phyloP scores from a whole-genome alignment of 441 rosid genomes.

The Gossypium lobatum region DNA sequence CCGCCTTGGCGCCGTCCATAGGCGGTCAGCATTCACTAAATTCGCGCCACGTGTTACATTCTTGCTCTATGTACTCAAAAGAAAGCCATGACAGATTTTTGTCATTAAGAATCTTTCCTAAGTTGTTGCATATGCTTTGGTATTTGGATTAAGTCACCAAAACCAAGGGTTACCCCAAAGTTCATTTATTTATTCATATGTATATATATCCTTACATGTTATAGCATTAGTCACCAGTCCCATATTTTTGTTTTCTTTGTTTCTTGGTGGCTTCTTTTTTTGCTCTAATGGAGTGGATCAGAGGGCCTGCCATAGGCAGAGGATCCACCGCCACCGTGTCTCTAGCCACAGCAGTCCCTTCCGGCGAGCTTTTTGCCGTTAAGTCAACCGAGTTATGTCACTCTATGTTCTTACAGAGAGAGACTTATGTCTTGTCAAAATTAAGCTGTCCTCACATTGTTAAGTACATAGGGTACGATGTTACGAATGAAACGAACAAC shows the following conservation, averaged over 20 bases:
- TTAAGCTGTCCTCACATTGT: slow-evolving; percentile 57
- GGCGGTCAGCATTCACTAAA: slow-evolving; percentile 25
- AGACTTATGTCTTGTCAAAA: slow-evolving; percentile 42
- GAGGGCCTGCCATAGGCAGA: slow-evolving; percentile 77
- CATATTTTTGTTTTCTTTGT: neutral
- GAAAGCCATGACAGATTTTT: neutral
- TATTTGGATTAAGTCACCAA: slow-evolving; percentile 10
- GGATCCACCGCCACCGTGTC: slow-evolving; percentile 87
- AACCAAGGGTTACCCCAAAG: slow-evolving; percentile 16
- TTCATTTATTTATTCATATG: slow-evolving; percentile 20
- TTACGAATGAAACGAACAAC: slow-evolving; percentile 32
- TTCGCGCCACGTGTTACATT: slow-evolving; percentile 28
- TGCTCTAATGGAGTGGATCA: slow-evolving; percentile 57
- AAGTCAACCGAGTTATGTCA: slow-evolving; percentile 55
- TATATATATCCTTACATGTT: neutral
- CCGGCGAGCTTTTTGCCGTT: slow-evolving; percentile 58
- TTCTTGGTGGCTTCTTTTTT: neutral
- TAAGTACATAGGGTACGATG: slow-evolving; percentile 46
- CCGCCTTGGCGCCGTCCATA: slow-evolving; percentile 32
- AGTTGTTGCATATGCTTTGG: slow-evolving; percentile 9
- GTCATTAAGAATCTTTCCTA: slow-evolving; percentile 12
- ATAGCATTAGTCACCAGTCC: neutral
- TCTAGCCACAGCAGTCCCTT: slow-evolving; percentile 39
- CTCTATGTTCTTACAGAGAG: slow-evolving; percentile 52
- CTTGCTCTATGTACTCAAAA: neutral